Conservation (phyloP, 257 asterid genomes). For the Leonotis leonurus region DNA sequence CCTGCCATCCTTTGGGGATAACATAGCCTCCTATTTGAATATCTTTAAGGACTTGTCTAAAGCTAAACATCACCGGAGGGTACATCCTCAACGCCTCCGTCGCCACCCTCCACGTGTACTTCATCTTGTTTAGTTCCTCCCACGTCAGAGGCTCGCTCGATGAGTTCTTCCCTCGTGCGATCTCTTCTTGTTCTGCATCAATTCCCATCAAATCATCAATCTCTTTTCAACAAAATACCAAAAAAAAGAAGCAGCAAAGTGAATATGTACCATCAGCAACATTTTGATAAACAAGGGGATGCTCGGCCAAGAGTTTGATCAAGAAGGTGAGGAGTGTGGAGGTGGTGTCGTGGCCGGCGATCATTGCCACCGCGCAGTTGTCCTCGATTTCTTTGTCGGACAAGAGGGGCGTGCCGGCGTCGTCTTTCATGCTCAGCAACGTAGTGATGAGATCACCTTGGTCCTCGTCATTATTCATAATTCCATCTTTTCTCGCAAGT, state of each 20-base stretch:
- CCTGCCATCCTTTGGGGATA: conserved; percentile 22
- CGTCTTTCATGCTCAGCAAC: conserved; percentile 7
- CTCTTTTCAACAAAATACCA: background rate
- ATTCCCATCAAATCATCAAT: too few species aligned
- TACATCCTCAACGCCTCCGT: conserved; percentile 15
- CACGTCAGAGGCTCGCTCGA: background rate
- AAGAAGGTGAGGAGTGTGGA: background rate
- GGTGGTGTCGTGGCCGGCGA: conserved; percentile 16
- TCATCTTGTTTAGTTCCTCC: conserved; percentile 17
- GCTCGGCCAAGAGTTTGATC: conserved; percentile 4
- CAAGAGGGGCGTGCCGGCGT: background rate
- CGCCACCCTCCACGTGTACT: conserved; percentile 13
- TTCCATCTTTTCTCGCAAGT: background rate
- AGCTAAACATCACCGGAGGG: conserved; percentile 1
- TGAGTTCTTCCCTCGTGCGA: background rate
- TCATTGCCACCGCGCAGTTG: background rate
- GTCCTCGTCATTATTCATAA: background rate
- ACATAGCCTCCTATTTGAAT: conserved; percentile 7
- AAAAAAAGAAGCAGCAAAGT: background rate
- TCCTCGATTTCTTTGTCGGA: conserved; percentile 3
- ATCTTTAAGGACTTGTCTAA: conserved; percentile 2
- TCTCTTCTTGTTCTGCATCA: conserved; percentile 15
- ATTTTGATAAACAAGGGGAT: background rate
- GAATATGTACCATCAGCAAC: background rate
- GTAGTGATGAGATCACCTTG: conserved; percentile 17